phyloP scores from a whole-genome alignment of 306 rosid species.

The Mucuna pruriens region DNA sequence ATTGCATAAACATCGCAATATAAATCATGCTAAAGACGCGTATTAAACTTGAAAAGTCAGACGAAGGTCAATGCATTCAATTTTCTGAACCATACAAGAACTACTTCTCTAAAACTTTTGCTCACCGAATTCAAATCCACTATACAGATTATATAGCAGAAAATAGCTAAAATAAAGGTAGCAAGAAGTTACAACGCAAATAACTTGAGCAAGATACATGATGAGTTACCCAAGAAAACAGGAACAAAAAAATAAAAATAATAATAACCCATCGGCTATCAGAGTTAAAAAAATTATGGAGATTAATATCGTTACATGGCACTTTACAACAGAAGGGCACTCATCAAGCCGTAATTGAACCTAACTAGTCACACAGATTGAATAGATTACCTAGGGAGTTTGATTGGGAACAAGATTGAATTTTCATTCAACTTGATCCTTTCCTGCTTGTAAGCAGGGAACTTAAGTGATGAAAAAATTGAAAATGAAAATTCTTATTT shows the following conservation, averaged over 20 bases:
- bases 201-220: slow-evolving; percentile 39
- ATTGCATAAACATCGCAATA: background rate
- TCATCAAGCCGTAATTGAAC: slow-evolving; percentile 38
- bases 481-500: slow-evolving; percentile 1
- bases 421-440: slow-evolving; percentile 29
- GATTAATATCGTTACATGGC: slow-evolving; percentile 43
- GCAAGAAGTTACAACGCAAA: slow-evolving; percentile 45
- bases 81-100: slow-evolving; percentile 26
- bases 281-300: slow-evolving; percentile 32
- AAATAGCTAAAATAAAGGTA: slow-evolving; percentile 35
- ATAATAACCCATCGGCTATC: slow-evolving; percentile 27
- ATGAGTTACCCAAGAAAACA: slow-evolving; percentile 30
- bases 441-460: slow-evolving; percentile 30
- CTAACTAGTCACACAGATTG: slow-evolving; percentile 40
- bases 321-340: slow-evolving; percentile 44
- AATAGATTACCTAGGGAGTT: slow-evolving; percentile 33
- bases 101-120: background rate
- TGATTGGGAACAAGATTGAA: slow-evolving; percentile 27
- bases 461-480: slow-evolving; percentile 36
- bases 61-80: background rate
- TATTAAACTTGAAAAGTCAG: slow-evolving; percentile 1
- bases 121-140: slow-evolving; percentile 39
- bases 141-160: slow-evolving; percentile 37
- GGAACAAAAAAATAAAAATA: background rate
- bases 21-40: background rate